Percentiles rank a stretch among this genome's conserved stretches.
These are phyloP conservation scores for Macadamia integrifolia DNA, from an alignment of 164 flowering plant species.

Conservation along the genomic window DNA sequence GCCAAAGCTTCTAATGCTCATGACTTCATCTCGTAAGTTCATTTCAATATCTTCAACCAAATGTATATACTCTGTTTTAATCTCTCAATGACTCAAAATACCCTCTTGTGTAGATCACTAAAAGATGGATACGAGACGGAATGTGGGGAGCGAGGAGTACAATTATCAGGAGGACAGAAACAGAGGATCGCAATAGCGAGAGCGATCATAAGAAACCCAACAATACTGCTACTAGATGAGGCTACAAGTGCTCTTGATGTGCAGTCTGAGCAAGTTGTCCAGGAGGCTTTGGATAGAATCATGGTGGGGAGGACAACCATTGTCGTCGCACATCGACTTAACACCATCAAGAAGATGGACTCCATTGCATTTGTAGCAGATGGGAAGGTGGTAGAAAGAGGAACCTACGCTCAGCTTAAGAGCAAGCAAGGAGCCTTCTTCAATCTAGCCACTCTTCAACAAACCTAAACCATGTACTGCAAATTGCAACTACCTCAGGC, in stretches of 20 bases:
- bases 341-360: constrained; percentile 72
- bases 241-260: constrained; percentile 91
- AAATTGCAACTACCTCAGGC: no score
- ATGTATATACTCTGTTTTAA: no score
- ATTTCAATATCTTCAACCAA: no score
- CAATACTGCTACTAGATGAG: constrained; percentile 67
- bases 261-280: constrained; percentile 85
- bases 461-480: not conserved
- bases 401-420: constrained; percentile 62
- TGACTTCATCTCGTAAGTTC: constrained; percentile 84
- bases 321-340: constrained; percentile 86
- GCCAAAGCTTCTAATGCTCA: constrained; percentile 92
- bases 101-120: constrained; percentile 39
- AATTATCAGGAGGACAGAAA: constrained; percentile 88
- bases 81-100: no score
- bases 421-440: constrained; percentile 71
- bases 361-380: constrained; percentile 67
- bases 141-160: constrained; percentile 91
- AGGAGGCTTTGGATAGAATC: constrained; percentile 69
- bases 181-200: constrained; percentile 89
- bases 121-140: constrained; percentile 80
- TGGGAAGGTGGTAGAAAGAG: constrained; percentile 71
- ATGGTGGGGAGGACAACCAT: constrained; percentile 77
- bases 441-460: constrained; percentile 51
- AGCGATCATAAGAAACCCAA: constrained; percentile 76